These are phyloP conservation scores for Begonia peltatifolia DNA, from an alignment of 306 rosid genomes.

Conservation along the genomic window DNA sequence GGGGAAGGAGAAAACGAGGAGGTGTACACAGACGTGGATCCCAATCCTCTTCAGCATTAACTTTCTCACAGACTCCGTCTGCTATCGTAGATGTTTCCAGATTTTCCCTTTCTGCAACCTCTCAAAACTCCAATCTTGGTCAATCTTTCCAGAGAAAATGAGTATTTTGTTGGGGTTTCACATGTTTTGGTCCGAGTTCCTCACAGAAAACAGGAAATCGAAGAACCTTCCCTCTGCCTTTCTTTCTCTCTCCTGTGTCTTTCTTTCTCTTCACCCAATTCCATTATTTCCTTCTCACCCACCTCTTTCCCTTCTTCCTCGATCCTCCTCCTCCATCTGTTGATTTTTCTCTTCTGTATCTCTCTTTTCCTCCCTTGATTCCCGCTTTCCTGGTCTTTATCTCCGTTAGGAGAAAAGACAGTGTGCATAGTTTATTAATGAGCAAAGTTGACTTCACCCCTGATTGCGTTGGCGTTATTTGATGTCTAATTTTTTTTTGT, in stretches of 20 bases:
- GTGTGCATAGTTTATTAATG: too few relatives aligned
- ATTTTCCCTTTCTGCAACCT: conserved; percentile 96
- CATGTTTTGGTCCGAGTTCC: conserved; percentile 90
- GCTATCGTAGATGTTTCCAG: conserved; percentile 47
- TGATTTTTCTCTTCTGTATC: neutral
- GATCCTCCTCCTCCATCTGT: conserved; percentile 7
- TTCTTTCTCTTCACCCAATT: conserved; percentile 14
- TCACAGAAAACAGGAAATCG: conserved; percentile 87
- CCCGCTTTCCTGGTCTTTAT: too few relatives aligned
- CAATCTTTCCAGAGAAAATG: conserved; percentile 62
- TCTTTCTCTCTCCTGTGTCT: conserved; percentile 8
- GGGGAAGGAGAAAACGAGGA: too few relatives aligned
- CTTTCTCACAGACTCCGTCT: conserved; percentile 1
- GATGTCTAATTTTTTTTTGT: too few relatives aligned
- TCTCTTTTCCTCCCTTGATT: too few relatives aligned
- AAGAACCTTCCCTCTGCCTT: conserved; percentile 46
- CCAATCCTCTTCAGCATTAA: too few relatives aligned
- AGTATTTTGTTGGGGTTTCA: conserved; percentile 41
- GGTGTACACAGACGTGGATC: too few relatives aligned
- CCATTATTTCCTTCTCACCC: conserved; percentile 13
- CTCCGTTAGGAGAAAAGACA: too few relatives aligned
- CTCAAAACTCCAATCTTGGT: conserved; percentile 93
- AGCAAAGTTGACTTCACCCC: too few relatives aligned
- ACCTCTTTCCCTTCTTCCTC: conserved; percentile 17
- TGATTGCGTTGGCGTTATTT: too few relatives aligned